phyloP scores from a whole-genome alignment of 83 land plant genomes.

The Picea engelmannii region DNA sequence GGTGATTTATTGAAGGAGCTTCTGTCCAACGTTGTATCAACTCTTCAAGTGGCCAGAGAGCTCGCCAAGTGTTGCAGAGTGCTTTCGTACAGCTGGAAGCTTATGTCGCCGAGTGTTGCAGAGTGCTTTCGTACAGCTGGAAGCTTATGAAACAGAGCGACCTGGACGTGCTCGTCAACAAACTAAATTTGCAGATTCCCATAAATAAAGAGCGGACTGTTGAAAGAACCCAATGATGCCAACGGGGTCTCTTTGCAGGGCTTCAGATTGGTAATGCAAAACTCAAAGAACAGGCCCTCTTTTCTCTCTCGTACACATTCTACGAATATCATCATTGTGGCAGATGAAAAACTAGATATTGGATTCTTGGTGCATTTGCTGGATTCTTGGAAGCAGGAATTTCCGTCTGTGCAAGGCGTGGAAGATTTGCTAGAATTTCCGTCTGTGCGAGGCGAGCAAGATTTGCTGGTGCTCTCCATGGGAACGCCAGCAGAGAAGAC shows the following conservation, averaged over 20 bases:
- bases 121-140: slow-evolving; percentile 43
- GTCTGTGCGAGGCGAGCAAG: too few species aligned
- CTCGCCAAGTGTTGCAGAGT: too few species aligned
- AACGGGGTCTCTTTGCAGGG: slow-evolving; percentile 38
- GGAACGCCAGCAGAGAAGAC: too few species aligned
- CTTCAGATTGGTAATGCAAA: slow-evolving; percentile 38
- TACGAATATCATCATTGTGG: slow-evolving; percentile 23
- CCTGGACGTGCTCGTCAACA: slow-evolving; percentile 33
- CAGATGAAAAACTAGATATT: neutral
- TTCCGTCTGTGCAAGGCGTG: too few species aligned
- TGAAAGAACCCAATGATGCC: slow-evolving; percentile 28
- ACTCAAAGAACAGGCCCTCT: slow-evolving; percentile 41
- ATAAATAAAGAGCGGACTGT: slow-evolving; percentile 21
- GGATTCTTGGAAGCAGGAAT: too few species aligned
- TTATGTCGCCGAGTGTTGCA: too few species aligned
- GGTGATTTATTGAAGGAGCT: neutral
- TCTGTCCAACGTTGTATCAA: slow-evolving; percentile 7
- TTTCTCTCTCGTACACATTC: slow-evolving; percentile 26
- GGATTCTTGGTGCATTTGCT: slow-evolving; percentile 27
- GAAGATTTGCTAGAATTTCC: too few species aligned
- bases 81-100: too few species aligned
- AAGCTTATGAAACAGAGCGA: slow-evolving; percentile 71
- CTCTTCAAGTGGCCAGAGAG: slow-evolving; percentile 24
- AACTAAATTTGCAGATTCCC: slow-evolving; percentile 26
- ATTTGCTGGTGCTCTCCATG: too few species aligned